Base-by-base conservation (phyloP, 164 flowering plant genomes). In the Kalanchoe fedtschenkoi region DNA sequence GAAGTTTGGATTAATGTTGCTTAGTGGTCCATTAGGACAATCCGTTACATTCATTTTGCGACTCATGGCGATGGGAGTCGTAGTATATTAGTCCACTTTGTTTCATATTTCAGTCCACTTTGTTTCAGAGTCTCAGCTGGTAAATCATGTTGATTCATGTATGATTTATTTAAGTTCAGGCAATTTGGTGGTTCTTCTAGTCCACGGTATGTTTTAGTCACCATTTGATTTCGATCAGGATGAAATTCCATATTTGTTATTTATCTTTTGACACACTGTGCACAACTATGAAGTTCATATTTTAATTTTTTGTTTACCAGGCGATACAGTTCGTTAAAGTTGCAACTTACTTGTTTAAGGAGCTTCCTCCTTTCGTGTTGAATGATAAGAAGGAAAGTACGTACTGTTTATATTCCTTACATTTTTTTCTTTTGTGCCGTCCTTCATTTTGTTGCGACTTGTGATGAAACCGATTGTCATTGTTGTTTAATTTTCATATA, bases 281-380 rank as follows among this genome's bases (percentile, higher is more conserved):
- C 9, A 5, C 11, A 11, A 26, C 54, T 13, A 24, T 26, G 56
- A 26, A 3, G 13, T 24, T 24, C 28, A 51, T 51, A 51, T 29
- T 51, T 51, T 19, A 5, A n/a, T n/a, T 26, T 7, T 44, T 51
- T 51, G 21, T 51, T 26, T 26, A 51, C 56, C 82, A 90, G 99
- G 99, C 89, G 64, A 62, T 78, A 63, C 93, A 90, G 69, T 82
- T 90, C 70, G 86, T 91, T 28, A 72, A 76, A 58, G 91, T 85
- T 51, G 66, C 81, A 17, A 82, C 99, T 61, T 81, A 70, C 72
- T 76, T 90, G 71, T 69, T 93, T 80, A 83, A 83, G 68, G 78
- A 78, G 32, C 78, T 90, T 65, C 93, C 97, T 62, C 76, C 88
- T 58, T 47, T 82, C 33, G 72, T 68, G 61, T 63, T 51, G 65